Base-by-base conservation (phyloP, 1,284 basidiomycete genomes). In the Sporisorium scitamineum region DNA sequence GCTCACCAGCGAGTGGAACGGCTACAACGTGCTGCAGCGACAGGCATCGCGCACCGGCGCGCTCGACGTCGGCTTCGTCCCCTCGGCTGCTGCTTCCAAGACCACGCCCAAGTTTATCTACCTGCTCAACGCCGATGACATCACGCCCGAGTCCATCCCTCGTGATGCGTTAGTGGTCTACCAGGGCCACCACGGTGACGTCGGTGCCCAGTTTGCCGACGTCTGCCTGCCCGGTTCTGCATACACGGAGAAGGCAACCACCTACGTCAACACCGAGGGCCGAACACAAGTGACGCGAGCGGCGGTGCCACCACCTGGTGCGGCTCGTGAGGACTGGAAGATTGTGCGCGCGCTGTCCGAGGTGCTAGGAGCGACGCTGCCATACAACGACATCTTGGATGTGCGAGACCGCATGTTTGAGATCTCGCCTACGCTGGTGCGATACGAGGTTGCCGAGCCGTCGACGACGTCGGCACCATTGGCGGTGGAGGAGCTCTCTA, bases 261-360 rank as follows among this genome's bases (percentile, higher is more conserved):
- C 95, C 2, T 99, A 94, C 93, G 90, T 99, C 69, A 99, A 99
- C 88, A 96, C 95, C 0, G 97, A 99, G 86, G 97, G 97, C 55
- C 90, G 97, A 50, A 88, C 93, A 27, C 97, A 99, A 87, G 87
- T 95, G 26, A 95, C 94, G 45, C 90, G 97, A 56, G 92, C 93
- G 11, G 96, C 96, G 24, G 95, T 99, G 1, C 91, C 92, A n/a
- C 93, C 95, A 39, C 96, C 97, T 18, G 97, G 95, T 61, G 93
- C 95, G 2, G 90, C 94, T 4, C 89, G 97, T 56, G 97, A 99
- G 87, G 97, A 99, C 86, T 99, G 97, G 97, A 98, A 99, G 90
- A 94, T 99, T 82, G 89, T 99, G 75, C 92, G 95, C 70, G 97
- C 96, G 0, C 88, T 99, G 2, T 95, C 94, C n/a, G 97, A 99